Evolutionary conservation across 1,139 yeast species (phyloP), one percentile per base, ranked within the genome.

Genomic region (Diutina neorugosa): DNA sequence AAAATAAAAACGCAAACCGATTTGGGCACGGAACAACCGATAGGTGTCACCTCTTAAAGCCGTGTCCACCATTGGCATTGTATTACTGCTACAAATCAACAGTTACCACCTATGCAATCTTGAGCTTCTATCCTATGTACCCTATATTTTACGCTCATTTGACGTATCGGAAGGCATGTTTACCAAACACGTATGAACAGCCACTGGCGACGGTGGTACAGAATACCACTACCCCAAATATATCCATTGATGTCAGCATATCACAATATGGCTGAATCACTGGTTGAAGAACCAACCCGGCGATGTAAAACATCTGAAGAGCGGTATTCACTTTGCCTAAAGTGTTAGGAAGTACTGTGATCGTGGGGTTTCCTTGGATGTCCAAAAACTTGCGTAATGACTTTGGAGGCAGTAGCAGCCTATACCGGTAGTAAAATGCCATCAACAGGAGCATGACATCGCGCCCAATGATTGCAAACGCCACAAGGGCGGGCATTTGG

Each of bases 241-340:
- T 21, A 12, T 52, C 61, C 12, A 67, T 59, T 21, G 52, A 52
- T 23, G 54, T 40, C 44, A 52, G 50, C 57, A 58, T 56, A 50
- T 54, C 55, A 52, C 55, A 53, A n/a, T 44, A 34, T 16, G 31
- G 51, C 23, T 55, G 58, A 6, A 85, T 59, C 0, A 82, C 84
- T 0, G 94, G 94, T 56, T 77, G 74, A 43, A 84, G 70, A 52
- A 91, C 86, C 56, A 87, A 79, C 18, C 81, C 73, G 0, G 95
- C 96, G 52, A 94, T 77, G 61, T 91, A 91, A 9, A 87, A 63
- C 97, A 94, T 91, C 66, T 94, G 98, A 58, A 94, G 76, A 1
- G 84, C 89, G 0, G 98, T 94, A 66, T 94, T 91, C 64, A 82
- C 76, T 65, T 93, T 93, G 12, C 96, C 90, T 44, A 94, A 80